These are phyloP conservation scores for Myriosclerotinia scirpicola DNA, from an alignment of 2,329 filamentous ascomycete genomes.

Conservation along the genomic window DNA sequence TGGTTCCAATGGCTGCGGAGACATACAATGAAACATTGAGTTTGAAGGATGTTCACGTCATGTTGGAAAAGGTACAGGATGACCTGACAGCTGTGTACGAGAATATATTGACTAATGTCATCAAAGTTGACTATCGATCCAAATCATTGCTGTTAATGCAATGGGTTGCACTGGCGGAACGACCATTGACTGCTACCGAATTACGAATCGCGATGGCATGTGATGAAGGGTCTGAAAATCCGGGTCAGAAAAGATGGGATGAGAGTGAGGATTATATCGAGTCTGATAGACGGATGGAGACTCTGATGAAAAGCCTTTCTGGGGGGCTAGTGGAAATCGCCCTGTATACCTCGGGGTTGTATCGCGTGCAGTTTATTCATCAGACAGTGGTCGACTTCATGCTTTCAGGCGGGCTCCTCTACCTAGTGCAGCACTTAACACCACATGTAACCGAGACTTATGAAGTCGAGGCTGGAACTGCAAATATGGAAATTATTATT, in stretches of 20 bases:
- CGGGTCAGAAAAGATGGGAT: background rate
- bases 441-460: background rate
- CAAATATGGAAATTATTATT: slow-evolving; percentile 6
- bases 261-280: slow-evolving; percentile 27
- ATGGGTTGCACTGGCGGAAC: slow-evolving; percentile 32
- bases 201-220: slow-evolving; percentile 30
- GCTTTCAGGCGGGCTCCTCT: slow-evolving; percentile 35
- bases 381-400: slow-evolving; percentile 44
- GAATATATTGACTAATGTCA: slow-evolving; percentile 30
- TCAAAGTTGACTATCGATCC: slow-evolving; percentile 22
- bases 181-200: slow-evolving; percentile 30
- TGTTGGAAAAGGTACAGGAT: slow-evolving; percentile 26
- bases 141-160: slow-evolving; percentile 31
- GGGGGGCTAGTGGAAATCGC: slow-evolving; percentile 29
- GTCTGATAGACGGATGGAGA: slow-evolving; percentile 30
- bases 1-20: slow-evolving; percentile 27
- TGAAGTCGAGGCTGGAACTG: background rate
- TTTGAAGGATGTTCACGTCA: slow-evolving; percentile 19
- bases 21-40: slow-evolving; percentile 20
- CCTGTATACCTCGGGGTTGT: background rate
- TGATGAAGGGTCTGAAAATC: slow-evolving; percentile 7
- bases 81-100: slow-evolving; percentile 28
- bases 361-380: slow-evolving; percentile 44
- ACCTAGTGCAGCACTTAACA: background rate
- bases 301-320: slow-evolving; percentile 27